phyloP scores from a whole-genome alignment of 768 basidiomycete species.

The Russula sp. region DNA sequence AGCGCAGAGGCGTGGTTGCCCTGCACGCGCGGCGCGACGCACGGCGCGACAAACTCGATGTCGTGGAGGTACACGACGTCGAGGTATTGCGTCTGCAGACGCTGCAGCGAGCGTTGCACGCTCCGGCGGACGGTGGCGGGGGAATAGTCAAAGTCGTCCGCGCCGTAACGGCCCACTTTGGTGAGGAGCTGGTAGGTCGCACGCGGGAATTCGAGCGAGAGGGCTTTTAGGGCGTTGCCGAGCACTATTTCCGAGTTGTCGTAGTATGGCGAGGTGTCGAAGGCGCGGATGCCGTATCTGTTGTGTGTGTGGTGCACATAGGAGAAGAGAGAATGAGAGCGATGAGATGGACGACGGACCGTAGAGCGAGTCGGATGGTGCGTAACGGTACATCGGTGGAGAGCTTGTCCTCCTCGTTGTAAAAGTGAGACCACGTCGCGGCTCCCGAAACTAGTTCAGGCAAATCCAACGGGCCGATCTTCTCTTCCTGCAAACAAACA shows the following conservation, averaged over 20 bases:
- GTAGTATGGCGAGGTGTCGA: constrained; percentile 81
- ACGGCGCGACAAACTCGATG: constrained; percentile 64
- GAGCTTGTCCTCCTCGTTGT: constrained; percentile 56
- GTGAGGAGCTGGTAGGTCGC: constrained; percentile 75
- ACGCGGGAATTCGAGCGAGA: constrained; percentile 67
- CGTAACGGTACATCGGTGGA: constrained; percentile 51
- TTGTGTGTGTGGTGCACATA: not conserved
- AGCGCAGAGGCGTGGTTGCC: constrained; percentile 57
- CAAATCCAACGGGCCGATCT: constrained; percentile 30
- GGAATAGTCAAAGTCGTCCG: constrained; percentile 62
- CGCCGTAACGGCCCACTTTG: constrained; percentile 77
- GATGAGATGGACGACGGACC: too few species aligned
- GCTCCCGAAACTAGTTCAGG: constrained; percentile 63
- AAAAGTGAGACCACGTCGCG: constrained; percentile 58
- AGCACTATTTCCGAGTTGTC: constrained; percentile 73
- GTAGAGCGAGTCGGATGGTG: constrained; percentile 64
- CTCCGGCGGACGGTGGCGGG: constrained; percentile 58
- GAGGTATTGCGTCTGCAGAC: constrained; percentile 69
- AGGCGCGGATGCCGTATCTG: constrained; percentile 74
- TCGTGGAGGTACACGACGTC: constrained; percentile 82
- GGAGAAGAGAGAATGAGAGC: too few species aligned
- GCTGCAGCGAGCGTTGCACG: constrained; percentile 55
- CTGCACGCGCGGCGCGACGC: constrained; percentile 39
- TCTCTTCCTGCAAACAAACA: constrained; percentile 24
- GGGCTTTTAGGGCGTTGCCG: constrained; percentile 52